Percentiles rank a stretch among this genome's conserved stretches.
These are phyloP conservation scores for Vigna nakashimae DNA, from an alignment of 306 rosid species.

Conservation along the genomic window DNA sequence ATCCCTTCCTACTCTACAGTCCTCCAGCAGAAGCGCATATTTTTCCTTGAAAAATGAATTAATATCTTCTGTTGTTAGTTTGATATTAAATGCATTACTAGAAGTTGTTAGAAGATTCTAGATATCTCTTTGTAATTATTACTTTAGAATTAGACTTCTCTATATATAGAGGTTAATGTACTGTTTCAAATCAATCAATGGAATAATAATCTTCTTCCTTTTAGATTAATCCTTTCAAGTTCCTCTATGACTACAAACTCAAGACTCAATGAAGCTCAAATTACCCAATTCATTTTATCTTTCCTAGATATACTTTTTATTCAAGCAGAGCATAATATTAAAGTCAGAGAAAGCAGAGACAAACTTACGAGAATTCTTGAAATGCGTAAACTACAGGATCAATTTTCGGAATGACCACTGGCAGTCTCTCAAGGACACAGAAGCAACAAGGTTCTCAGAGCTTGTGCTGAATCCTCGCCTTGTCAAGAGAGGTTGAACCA, in stretches of 20 bases:
- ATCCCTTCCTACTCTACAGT: too few relatives aligned
- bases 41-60: too few relatives aligned
- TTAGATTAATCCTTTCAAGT: too few relatives aligned
- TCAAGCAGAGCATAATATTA: slow-evolving; percentile 14
- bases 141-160: too few relatives aligned
- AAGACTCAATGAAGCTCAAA: slow-evolving; percentile 6
- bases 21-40: too few relatives aligned
- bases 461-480: slow-evolving; percentile 63
- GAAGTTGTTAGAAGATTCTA: too few relatives aligned
- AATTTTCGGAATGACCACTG: slow-evolving; percentile 85
- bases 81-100: too few relatives aligned
- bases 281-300: not conserved
- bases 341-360: not conserved
- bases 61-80: too few relatives aligned
- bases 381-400: slow-evolving; percentile 89
- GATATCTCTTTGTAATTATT: too few relatives aligned
- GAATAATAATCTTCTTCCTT: too few relatives aligned
- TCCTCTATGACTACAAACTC: not conserved
- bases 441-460: slow-evolving; percentile 77
- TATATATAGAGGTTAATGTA: too few relatives aligned
- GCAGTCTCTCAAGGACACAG: slow-evolving; percentile 92
- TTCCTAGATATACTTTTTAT: not conserved
- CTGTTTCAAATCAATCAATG: too few relatives aligned
- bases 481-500: slow-evolving; percentile 54
- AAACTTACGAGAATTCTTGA: slow-evolving; percentile 83